phyloP scores from a whole-genome alignment of 306 rosid species.

The Quercus ilex region DNA sequence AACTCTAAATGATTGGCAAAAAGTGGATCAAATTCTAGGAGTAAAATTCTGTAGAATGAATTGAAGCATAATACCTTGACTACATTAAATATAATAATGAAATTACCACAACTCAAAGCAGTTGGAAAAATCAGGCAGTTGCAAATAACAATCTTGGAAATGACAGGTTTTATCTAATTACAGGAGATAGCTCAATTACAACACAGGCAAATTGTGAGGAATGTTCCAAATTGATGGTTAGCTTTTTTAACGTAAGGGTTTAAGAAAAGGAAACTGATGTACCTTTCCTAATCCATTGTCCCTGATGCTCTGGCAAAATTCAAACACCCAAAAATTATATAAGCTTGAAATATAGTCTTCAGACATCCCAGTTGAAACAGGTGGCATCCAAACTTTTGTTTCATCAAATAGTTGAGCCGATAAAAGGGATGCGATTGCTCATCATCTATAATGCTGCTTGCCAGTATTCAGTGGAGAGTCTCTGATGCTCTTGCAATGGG shows the following conservation, averaged over 20 bases:
- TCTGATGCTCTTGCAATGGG: slow-evolving; percentile 71
- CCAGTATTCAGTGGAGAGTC: slow-evolving; percentile 73
- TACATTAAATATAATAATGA: slow-evolving; percentile 8
- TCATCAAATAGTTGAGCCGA: slow-evolving; percentile 35
- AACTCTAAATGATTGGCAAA: background rate
- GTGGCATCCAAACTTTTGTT: slow-evolving; percentile 35
- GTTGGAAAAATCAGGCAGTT: slow-evolving; percentile 35
- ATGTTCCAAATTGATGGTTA: slow-evolving; percentile 48
- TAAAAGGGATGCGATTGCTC: slow-evolving; percentile 24
- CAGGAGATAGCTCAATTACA: slow-evolving; percentile 49
- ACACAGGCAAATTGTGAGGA: slow-evolving; percentile 46
- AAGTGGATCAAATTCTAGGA: background rate
- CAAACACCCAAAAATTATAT: slow-evolving; percentile 49
- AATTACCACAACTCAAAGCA: slow-evolving; percentile 24
- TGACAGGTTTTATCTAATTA: slow-evolving; percentile 46
- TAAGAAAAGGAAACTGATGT: slow-evolving; percentile 34
- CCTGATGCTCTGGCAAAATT: slow-evolving; percentile 42
- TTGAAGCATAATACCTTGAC: slow-evolving; percentile 7
- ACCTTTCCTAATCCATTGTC: slow-evolving; percentile 45
- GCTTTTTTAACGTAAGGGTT: slow-evolving; percentile 45
- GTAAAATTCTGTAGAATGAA: background rate
- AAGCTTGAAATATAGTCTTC: slow-evolving; percentile 51
- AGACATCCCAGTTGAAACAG: slow-evolving; percentile 40
- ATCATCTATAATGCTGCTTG: slow-evolving; percentile 55
- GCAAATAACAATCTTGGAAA: slow-evolving; percentile 33